Percentiles rank a stretch among this genome's conserved stretches.
Conservation (phyloP, 768 basidiomycete species). For the Boletellus ananiceps region DNA sequence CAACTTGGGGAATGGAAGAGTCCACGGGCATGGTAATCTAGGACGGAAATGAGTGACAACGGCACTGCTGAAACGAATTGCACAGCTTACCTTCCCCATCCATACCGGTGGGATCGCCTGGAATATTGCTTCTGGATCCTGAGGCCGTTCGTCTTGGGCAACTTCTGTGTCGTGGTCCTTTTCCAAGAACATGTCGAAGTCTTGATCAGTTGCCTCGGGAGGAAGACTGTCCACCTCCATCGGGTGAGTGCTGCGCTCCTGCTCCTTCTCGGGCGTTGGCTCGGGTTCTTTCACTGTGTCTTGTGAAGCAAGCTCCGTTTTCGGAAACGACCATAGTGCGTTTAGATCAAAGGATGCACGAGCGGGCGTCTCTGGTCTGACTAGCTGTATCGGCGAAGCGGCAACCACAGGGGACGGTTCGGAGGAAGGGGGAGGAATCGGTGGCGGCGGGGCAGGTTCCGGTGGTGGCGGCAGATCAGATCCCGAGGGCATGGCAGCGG, state of each 20-base stretch:
- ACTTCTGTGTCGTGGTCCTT: constrained; percentile 42
- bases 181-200: constrained; percentile 84
- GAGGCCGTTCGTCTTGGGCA: constrained; percentile 23
- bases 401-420: constrained; percentile 23
- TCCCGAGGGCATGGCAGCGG: constrained; percentile 4
- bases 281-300: constrained; percentile 23
- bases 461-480: constrained; percentile 11
- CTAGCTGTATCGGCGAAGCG: constrained; percentile 17
- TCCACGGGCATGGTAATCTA: constrained; percentile 82
- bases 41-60: constrained; percentile 15
- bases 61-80: not conserved
- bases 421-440: constrained; percentile 46
- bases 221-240: constrained; percentile 39
- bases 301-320: constrained; percentile 22
- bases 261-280: constrained; percentile 25
- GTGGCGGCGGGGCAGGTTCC: constrained; percentile 22
- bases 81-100: constrained; percentile 60
- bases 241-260: constrained; percentile 38
- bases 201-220: constrained; percentile 61
- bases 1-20: constrained; percentile 62
- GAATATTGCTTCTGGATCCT: constrained; percentile 46
- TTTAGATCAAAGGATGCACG: constrained; percentile 67
- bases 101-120: constrained; percentile 62
- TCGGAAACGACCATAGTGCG: constrained; percentile 63
- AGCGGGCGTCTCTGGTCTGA: constrained; percentile 42